Evolutionary conservation across 495 filamentous ascomycete genomes (phyloP), one percentile per base, ranked within the genome.

Genomic region (Opeltia flavorubescens): DNA sequence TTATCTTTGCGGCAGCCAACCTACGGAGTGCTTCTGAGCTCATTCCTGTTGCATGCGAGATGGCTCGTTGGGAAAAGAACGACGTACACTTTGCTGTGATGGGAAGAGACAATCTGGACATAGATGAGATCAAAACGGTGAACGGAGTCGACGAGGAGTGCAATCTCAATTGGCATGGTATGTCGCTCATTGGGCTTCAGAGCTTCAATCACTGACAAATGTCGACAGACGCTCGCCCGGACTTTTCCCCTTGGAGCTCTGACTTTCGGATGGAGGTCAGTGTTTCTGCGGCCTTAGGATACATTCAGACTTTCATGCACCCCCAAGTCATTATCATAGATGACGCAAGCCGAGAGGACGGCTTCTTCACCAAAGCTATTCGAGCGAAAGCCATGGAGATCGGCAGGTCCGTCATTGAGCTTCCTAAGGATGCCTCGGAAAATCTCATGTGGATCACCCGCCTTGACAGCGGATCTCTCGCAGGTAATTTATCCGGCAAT

Each of bases 381-480:
- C 60, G 69, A 44, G 54, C 56, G 5, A 72, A 72, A 52, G 57
- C 66, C 0, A 57, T 59, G 13, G 61, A 61, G 3, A 58, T 62
- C 34, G 60, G 59, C 7, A 66, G 66, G 8, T 58, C 80, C 18
- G 44, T 87, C 25, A 79, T 94, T 24, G 76, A 79, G 49, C 59
- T 93, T n/a, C 81, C 86, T 4, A 58, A 63, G 35, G 66, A 70
- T 44, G 65, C 69, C 4, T 65, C 68, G 4, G 74, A 76, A 35
- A 71, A 71, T 39, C 60, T 93, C 25, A 70, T 75, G 59, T 94
- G 87, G 87, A 69, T 91, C 17, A 75, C 84, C 3, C 69, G 76
- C 44, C 63, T 94, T 29, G 83, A 89, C 53, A 79, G 79, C 48
- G 67, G 71, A 42, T 78, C 85, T 26, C 65, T 94, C 46, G 68